phyloP scores from a whole-genome alignment of 768 basidiomycete genomes.

The Rhizopogon vulgaris region DNA sequence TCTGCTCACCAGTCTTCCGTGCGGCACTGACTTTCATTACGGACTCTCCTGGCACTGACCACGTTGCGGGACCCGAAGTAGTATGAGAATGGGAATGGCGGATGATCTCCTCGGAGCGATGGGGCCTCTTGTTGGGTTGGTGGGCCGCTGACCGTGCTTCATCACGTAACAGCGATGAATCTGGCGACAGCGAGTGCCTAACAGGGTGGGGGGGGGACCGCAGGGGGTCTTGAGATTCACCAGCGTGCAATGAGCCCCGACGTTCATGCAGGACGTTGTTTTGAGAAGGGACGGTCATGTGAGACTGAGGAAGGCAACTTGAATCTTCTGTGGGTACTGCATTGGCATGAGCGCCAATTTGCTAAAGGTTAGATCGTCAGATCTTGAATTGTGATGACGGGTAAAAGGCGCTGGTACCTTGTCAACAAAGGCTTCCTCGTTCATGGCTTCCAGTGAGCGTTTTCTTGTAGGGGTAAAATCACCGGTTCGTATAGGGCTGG shows the following conservation, averaged over 20 bases:
- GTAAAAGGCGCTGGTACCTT: slow-evolving; percentile 27
- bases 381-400: slow-evolving; percentile 17
- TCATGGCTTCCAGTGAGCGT: slow-evolving; percentile 26
- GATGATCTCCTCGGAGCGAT: slow-evolving; percentile 22
- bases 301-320: slow-evolving; percentile 17
- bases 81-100: slow-evolving; percentile 26
- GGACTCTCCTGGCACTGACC: slow-evolving; percentile 28
- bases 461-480: slow-evolving; percentile 23
- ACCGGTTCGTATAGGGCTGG: slow-evolving; percentile 11
- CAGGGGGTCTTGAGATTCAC: slow-evolving; percentile 9
- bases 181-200: slow-evolving; percentile 9
- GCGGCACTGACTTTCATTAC: slow-evolving; percentile 18
- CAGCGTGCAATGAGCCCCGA: slow-evolving; percentile 4
- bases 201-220: neutral
- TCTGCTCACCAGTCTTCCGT: slow-evolving; percentile 31
- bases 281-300: slow-evolving; percentile 20
- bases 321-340: slow-evolving; percentile 18
- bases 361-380: slow-evolving; percentile 21
- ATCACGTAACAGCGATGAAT: slow-evolving; percentile 17
- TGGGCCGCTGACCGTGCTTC: slow-evolving; percentile 17
- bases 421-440: slow-evolving; percentile 20
- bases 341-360: slow-evolving; percentile 17
- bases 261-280: slow-evolving; percentile 9
- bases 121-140: slow-evolving; percentile 21
- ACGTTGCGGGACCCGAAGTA: slow-evolving; percentile 21